Evolutionary conservation across 1,284 basidiomycete genomes (phyloP).

Genomic region (Ceratobasidium theobromae): DNA sequence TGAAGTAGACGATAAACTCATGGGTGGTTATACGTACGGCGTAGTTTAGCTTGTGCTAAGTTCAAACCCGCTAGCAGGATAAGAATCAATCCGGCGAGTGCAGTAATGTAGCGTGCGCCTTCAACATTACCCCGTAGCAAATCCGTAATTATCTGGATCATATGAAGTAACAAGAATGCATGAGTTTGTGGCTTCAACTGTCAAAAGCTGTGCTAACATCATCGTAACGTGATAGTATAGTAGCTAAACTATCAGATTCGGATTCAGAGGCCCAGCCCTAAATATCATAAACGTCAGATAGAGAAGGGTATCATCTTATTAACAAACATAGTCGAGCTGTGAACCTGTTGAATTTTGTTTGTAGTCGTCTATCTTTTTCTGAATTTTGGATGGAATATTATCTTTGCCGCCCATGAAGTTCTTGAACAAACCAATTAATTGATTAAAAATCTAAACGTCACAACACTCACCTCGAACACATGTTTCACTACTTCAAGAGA

Average conservation of each 20-base stretch:
- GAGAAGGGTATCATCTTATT: too few species aligned
- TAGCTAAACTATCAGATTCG: neutral
- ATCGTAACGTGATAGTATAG: neutral
- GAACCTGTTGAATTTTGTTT: neutral
- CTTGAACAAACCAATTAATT: too few species aligned
- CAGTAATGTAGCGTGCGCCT: neutral
- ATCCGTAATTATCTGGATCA: neutral
- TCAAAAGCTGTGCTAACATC: neutral
- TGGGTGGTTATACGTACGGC: neutral
- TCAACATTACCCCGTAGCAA: neutral
- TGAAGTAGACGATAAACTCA: neutral
- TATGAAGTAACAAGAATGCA: neutral
- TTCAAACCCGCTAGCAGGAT: neutral
- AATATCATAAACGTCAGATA: too few species aligned
- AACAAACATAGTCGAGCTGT: too few species aligned
- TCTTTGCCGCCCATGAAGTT: too few species aligned
- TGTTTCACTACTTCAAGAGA: too few species aligned
- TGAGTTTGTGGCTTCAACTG: neutral
- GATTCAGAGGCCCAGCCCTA: neutral
- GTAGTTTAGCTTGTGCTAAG: neutral
- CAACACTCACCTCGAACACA: too few species aligned
- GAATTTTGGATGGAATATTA: too few species aligned
- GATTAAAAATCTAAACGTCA: too few species aligned
- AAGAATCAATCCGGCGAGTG: neutral
- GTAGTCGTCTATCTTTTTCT: neutral